Evolutionary conservation across 1,284 basidiomycete species (phyloP), one percentile per base, ranked within the genome.

Genomic region (Moesziomyces sp.): DNA sequence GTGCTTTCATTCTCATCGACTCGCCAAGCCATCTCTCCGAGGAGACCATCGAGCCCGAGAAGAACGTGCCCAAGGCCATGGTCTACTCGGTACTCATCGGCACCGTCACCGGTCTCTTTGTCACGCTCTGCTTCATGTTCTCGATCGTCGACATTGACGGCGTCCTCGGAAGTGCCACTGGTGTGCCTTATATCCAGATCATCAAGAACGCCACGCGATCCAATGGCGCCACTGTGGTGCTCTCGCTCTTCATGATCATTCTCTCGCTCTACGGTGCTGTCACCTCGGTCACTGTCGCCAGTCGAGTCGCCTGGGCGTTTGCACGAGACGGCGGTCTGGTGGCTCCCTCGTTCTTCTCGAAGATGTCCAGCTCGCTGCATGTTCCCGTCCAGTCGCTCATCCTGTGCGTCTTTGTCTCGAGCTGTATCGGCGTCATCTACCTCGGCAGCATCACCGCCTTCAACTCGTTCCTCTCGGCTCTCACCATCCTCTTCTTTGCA

Each of bases 61-160:
- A 59, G 49, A 65, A 65, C 40, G 63, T 65, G 24, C 63, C 63
- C 56, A 65, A 65, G 45, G 63, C 63, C 18, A 65, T 65, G 63
- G 63, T 65, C 47, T 65, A 59, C 40, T 65, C 63, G 26, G 63
- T 65, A 2, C 52, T 65, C 30, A 65, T 65, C 45, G 63, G 63
- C 30, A 65, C 63, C 5, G 48, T 65, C 21, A 65, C 63, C 8
- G 63, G 63, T 9, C 52, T 65, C 3, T 65, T 65, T 23, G 63
- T 65, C 26, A 65, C 63, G 19, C 63, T 65, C 24, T 65, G 63
- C 57, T 65, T 65, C 52, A 65, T 65, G 63, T 65, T 65, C 23
- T 65, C 63, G 28, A 65, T 65, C 30, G 57, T 59, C 38, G 63
- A 65, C 52, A 59, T 65, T n/a, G 63, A 65, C 23, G 63, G 57